These are phyloP conservation scores for Serendipita sp. DNA, from an alignment of 768 basidiomycete genomes.

Conservation along the genomic window DNA sequence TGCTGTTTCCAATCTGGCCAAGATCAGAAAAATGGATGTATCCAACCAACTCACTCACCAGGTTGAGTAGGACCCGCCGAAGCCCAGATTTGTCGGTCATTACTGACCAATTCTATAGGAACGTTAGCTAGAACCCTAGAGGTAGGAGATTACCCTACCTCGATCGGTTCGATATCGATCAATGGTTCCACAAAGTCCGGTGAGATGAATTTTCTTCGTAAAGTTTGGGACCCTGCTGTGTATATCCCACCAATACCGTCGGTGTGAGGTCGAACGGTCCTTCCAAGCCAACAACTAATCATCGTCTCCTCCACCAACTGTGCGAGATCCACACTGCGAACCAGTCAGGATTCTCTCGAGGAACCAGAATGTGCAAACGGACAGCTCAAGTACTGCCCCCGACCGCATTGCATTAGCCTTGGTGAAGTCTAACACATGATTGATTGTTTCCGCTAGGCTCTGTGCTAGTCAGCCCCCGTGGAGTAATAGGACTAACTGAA, in stretches of 20 bases:
- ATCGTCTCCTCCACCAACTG: slow-evolving; percentile 1
- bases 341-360: too few relatives aligned
- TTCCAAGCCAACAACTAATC: background rate
- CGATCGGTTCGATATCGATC: background rate
- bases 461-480: slow-evolving; percentile 69
- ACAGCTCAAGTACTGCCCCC: background rate
- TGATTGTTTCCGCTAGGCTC: slow-evolving; percentile 93
- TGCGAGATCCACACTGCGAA: background rate
- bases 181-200: background rate
- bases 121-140: too few relatives aligned
- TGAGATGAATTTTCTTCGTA: background rate
- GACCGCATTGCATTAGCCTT: slow-evolving; percentile 42
- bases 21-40: background rate
- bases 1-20: background rate
- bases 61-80: background rate
- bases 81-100: background rate
- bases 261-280: background rate
- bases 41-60: background rate
- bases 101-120: background rate
- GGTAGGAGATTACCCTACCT: background rate
- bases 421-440: slow-evolving; percentile 91
- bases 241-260: background rate
- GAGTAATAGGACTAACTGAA: slow-evolving; percentile 29
- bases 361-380: too few relatives aligned
- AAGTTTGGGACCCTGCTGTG: background rate